Percentiles rank a stretch among this genome's conserved stretches.
Conservation (phyloP, 805 yeast species). For the Ogataea saltuana region DNA sequence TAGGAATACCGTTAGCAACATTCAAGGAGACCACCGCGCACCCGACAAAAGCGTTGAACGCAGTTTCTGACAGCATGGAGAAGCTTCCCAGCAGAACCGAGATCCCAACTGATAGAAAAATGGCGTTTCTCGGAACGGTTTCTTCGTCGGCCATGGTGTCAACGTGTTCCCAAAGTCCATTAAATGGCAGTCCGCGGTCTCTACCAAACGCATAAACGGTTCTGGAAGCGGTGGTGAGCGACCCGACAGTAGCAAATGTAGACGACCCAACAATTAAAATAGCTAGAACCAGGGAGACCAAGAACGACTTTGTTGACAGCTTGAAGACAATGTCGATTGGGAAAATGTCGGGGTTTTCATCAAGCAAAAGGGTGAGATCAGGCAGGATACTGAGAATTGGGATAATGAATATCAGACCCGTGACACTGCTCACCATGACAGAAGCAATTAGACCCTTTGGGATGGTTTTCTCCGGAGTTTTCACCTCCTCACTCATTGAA, state of each 20-base stretch:
- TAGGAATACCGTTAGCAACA: slow-evolving; percentile 76
- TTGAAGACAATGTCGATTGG: slow-evolving; percentile 80
- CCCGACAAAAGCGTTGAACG: slow-evolving; percentile 82
- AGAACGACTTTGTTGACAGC: slow-evolving; percentile 62
- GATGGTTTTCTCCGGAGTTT: slow-evolving; percentile 69
- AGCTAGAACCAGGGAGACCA: slow-evolving; percentile 69
- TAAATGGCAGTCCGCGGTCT: slow-evolving; percentile 76
- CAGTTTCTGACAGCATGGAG: slow-evolving; percentile 68
- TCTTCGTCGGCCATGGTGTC: slow-evolving; percentile 53
- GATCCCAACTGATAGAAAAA: slow-evolving; percentile 62
- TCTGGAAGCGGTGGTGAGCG: slow-evolving; percentile 79
- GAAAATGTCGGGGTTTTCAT: slow-evolving; percentile 64
- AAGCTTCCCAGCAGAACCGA: slow-evolving; percentile 61
- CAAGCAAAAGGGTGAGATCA: slow-evolving; percentile 55
- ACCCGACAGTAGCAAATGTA: slow-evolving; percentile 74
- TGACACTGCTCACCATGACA: slow-evolving; percentile 61
- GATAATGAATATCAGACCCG: slow-evolving; percentile 70
- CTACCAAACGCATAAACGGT: slow-evolving; percentile 81
- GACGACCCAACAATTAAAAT: slow-evolving; percentile 68
- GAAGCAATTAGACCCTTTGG: slow-evolving; percentile 73
- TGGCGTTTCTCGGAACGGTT: slow-evolving; percentile 69
- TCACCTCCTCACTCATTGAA: slow-evolving; percentile 80
- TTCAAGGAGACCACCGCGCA: slow-evolving; percentile 76
- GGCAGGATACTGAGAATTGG: slow-evolving; percentile 76
- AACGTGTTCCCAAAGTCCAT: slow-evolving; percentile 64